Evolutionary conservation across 1,284 basidiomycete genomes (phyloP).

Genomic region (Ustilago trichophora): DNA sequence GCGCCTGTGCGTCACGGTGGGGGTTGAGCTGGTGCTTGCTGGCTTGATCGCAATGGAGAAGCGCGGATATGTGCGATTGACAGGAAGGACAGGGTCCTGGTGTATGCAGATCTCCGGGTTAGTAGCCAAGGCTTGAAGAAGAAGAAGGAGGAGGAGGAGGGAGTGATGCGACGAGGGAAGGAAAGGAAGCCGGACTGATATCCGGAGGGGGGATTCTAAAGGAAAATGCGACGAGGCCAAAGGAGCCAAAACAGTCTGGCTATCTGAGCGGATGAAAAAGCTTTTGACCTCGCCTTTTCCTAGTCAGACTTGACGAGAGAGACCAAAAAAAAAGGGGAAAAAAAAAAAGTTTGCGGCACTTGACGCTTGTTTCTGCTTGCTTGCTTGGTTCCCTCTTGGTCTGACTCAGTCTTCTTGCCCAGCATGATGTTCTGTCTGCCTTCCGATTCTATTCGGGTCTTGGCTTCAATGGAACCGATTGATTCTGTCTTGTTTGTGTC

Average conservation of each 20-base stretch:
- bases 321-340: neutral
- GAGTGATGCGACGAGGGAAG: constrained; percentile 10
- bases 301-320: constrained; percentile 6
- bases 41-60: constrained; percentile 15
- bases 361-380: too few relatives aligned
- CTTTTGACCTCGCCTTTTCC: constrained; percentile 3
- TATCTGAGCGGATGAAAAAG: constrained; percentile 15
- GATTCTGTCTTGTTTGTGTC: constrained; percentile 14
- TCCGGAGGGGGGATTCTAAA: constrained; percentile 22
- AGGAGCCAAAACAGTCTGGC: constrained; percentile 4
- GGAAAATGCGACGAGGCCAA: neutral
- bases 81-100: constrained; percentile 17
- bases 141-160: constrained; percentile 10
- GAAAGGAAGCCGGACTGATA: constrained; percentile 40
- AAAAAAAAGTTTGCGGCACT: constrained; percentile 13
- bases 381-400: neutral
- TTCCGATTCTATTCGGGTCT: too few relatives aligned
- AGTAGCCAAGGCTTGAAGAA: constrained; percentile 25
- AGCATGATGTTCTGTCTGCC: too few relatives aligned
- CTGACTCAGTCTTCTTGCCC: too few relatives aligned
- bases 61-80: constrained; percentile 24
- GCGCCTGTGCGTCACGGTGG: constrained; percentile 20
- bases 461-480: neutral
- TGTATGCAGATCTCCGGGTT: constrained; percentile 30
- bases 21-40: neutral